Percentiles rank a stretch among this genome's conserved stretches.
Conservation (phyloP, 2,329 filamentous ascomycete species). For the Dissoconium aciculare region DNA sequence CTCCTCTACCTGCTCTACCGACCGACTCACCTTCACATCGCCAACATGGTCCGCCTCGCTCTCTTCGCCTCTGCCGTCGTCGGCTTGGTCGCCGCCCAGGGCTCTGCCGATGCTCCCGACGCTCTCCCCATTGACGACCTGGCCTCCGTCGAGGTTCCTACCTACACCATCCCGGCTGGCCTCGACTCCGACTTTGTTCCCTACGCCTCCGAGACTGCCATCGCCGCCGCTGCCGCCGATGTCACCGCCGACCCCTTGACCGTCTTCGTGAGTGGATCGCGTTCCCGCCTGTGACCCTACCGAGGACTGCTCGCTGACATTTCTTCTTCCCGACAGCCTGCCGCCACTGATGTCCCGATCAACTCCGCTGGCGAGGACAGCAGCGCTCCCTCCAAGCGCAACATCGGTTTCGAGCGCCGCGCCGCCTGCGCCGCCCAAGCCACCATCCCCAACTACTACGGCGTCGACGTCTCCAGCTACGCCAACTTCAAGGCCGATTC, state of each 20-base stretch:
- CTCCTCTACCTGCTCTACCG: no score
- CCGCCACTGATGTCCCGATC: background rate
- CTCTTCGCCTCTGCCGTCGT: background rate
- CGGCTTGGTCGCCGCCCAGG: background rate
- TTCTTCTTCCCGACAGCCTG: background rate
- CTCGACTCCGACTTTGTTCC: background rate
- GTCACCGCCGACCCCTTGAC: background rate
- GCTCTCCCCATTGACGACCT: background rate
- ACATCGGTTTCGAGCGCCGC: slow-evolving; percentile 1
- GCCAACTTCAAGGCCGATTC: background rate
- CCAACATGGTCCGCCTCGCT: slow-evolving; percentile 1
- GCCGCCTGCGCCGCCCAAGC: slow-evolving; percentile 1
- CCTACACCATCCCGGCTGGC: background rate
- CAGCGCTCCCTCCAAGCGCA: background rate
- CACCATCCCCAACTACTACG: slow-evolving; percentile 1
- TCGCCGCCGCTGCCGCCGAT: background rate
- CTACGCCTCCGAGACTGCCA: background rate
- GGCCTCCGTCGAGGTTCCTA: background rate
- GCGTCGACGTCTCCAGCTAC: background rate
- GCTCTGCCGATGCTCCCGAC: background rate
- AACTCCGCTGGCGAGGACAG: background rate
- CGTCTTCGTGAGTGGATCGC: background rate
- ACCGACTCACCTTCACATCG: no score
- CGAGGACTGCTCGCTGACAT: background rate
- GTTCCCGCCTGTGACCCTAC: background rate